Percentiles rank a stretch among this genome's conserved stretches.
Evolutionary conservation across 2,329 filamentous ascomycete genomes (phyloP).

Genomic region (Penicillium sp.): DNA sequence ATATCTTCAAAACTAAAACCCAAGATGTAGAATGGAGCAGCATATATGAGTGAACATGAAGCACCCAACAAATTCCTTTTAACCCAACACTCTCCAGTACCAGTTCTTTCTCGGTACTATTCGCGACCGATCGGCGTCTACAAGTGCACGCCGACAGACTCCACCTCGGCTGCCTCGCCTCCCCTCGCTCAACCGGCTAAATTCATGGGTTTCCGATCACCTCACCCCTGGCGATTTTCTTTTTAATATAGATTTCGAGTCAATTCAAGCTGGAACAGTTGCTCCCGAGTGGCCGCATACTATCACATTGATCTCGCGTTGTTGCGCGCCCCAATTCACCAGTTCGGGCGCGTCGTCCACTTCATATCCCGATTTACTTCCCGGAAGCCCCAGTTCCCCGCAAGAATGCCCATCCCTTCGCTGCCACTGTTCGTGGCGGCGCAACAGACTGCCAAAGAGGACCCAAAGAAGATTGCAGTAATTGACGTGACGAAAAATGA

Average conservation of each 20-base stretch:
- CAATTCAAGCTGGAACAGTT: neutral
- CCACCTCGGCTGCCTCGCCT: slow-evolving; percentile 3
- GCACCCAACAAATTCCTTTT: neutral
- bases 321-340: neutral
- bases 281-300: neutral
- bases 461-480: slow-evolving; percentile 40
- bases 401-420: slow-evolving; percentile 35
- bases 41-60: neutral
- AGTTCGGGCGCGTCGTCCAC: neutral
- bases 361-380: neutral
- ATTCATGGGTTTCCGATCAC: slow-evolving; percentile 3
- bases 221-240: neutral
- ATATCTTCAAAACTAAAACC: neutral
- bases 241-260: neutral
- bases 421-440: slow-evolving; percentile 45
- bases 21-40: neutral
- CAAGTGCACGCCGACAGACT: slow-evolving; percentile 2
- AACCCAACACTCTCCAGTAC: neutral
- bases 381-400: neutral
- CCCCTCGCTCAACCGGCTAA: neutral
- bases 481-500: slow-evolving; percentile 42
- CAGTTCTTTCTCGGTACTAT: neutral
- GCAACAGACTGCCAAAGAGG: slow-evolving; percentile 34
- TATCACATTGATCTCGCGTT: neutral
- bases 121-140: slow-evolving; percentile 1